Conservation (phyloP, 495 filamentous ascomycete species). For the Cetradonia linearis region DNA sequence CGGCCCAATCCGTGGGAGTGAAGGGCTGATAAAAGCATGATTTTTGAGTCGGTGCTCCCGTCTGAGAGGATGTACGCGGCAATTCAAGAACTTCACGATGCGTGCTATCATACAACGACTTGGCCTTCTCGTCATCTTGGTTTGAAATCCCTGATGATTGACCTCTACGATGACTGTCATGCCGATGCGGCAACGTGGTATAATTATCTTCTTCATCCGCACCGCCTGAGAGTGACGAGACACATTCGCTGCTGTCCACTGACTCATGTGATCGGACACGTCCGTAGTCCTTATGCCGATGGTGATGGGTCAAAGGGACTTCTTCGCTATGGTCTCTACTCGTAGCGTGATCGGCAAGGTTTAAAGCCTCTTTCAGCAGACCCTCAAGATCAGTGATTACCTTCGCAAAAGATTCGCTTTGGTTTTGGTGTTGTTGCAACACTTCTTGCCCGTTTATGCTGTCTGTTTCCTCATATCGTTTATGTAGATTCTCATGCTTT, state of each 20-base stretch:
- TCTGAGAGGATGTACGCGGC: conserved; percentile 4
- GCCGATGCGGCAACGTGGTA: conserved; percentile 7
- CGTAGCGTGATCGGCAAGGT: conserved; percentile 33
- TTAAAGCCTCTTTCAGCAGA: conserved; percentile 38
- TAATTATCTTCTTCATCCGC: conserved; percentile 20
- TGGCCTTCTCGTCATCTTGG: neutral
- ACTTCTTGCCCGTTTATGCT: conserved; percentile 2
- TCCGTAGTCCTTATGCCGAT: conserved; percentile 7
- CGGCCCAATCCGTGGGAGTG: conserved; percentile 13
- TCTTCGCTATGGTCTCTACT: conserved; percentile 22
- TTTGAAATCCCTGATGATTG: conserved; percentile 5
- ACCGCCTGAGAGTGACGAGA: conserved; percentile 14
- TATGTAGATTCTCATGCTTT: neutral
- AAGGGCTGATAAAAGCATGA: neutral
- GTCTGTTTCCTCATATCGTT: neutral
- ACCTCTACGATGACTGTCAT: neutral
- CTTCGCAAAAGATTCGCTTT: conserved; percentile 17
- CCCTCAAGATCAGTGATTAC: conserved; percentile 38
- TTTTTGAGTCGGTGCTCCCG: neutral
- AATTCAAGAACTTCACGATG: neutral
- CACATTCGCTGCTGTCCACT: conserved; percentile 19
- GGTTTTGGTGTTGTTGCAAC: conserved; percentile 13
- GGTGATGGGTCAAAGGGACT: neutral
- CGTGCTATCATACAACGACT: neutral
- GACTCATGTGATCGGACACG: conserved; percentile 15